Evolutionary conservation across 1,139 yeast genomes (phyloP).

Genomic region (Yamadazyma triangularis): DNA sequence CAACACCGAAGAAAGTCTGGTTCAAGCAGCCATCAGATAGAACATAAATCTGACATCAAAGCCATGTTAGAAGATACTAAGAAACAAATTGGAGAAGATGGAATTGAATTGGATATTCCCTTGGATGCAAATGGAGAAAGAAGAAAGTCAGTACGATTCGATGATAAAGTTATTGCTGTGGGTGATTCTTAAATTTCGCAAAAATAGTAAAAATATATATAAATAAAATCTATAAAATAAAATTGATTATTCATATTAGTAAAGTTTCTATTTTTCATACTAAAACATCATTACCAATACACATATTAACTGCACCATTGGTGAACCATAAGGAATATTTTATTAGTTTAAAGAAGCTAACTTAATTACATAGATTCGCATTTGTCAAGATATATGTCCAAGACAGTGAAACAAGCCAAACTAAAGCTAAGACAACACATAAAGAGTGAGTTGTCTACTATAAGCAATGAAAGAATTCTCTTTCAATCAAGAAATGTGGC

Average conservation of each 20-base stretch:
- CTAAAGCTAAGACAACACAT: conserved; percentile 15
- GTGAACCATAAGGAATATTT: too few relatives aligned
- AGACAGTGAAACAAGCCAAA: conserved; percentile 9
- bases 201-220: too few relatives aligned
- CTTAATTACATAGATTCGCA: not conserved
- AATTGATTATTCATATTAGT: too few relatives aligned
- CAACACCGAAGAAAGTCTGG: conserved; percentile 37
- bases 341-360: too few relatives aligned
- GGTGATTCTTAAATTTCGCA: conserved; percentile 9
- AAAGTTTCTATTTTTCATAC: too few relatives aligned
- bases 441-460: conserved; percentile 12
- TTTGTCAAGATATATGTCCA: not conserved
- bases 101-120: conserved; percentile 47
- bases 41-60: conserved; percentile 37
- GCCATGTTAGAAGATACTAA: conserved; percentile 40
- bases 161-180: conserved; percentile 48
- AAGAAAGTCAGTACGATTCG: conserved; percentile 71
- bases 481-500: conserved; percentile 22
- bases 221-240: too few relatives aligned
- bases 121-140: conserved; percentile 38
- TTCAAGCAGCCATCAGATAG: conserved; percentile 10
- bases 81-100: conserved; percentile 34
- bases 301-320: too few relatives aligned
- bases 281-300: too few relatives aligned
- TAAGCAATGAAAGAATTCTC: conserved; percentile 12